A percentile compares a stretch with the other conserved stretches of the same genome.
These are phyloP conservation scores for Clonostachys rosea DNA, from an alignment of 2,329 filamentous ascomycete species.

Conservation along the genomic window DNA sequence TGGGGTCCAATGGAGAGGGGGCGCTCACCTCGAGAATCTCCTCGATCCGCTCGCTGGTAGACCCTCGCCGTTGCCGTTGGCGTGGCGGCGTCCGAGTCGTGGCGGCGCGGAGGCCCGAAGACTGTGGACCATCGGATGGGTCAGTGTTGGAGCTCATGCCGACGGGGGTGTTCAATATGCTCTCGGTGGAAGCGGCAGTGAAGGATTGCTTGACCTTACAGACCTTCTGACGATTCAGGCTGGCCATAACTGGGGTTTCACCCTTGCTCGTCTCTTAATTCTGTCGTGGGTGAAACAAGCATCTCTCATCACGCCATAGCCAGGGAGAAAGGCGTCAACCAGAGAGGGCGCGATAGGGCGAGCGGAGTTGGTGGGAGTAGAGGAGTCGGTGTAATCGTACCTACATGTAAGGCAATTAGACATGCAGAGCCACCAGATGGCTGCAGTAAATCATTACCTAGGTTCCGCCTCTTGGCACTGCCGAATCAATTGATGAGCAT, in stretches of 20 bases:
- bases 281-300: too few species aligned
- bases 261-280: too few species aligned
- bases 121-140: background rate
- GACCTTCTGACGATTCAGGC: background rate
- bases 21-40: constrained; percentile 40
- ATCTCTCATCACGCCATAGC: background rate
- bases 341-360: too few species aligned
- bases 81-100: background rate
- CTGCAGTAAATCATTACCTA: too few species aligned
- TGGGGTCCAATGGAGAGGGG: background rate
- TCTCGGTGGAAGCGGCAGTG: background rate
- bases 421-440: too few species aligned
- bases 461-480: too few species aligned
- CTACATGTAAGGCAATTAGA: too few species aligned
- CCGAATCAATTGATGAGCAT: too few species aligned
- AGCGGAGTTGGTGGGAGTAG: too few species aligned
- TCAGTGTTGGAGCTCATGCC: background rate
- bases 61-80: constrained; percentile 13
- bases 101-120: background rate
- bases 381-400: too few species aligned
- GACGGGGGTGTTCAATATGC: background rate
- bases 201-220: background rate
- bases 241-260: background rate
- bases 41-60: constrained; percentile 33
- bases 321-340: background rate